Conservation (phyloP, 1,139 yeast species). For the Suhomyces anneliseae region DNA sequence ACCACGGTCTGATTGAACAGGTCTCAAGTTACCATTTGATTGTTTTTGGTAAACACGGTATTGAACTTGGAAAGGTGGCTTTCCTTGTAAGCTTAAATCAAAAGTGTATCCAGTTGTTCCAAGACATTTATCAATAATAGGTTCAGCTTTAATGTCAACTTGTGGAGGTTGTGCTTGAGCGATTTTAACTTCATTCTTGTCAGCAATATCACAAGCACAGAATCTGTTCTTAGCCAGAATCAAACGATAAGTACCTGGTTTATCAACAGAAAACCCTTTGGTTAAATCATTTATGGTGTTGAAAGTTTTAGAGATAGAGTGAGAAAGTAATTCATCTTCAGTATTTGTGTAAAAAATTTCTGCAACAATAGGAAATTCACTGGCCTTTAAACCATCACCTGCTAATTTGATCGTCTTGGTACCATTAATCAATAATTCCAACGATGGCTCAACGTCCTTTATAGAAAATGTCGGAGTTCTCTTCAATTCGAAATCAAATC, state of each 20-base stretch:
- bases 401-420: slow-evolving; percentile 34
- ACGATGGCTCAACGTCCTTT: slow-evolving; percentile 37
- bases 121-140: slow-evolving; percentile 82
- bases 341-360: slow-evolving; percentile 32
- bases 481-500: slow-evolving; percentile 61
- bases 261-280: slow-evolving; percentile 40
- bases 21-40: slow-evolving; percentile 32
- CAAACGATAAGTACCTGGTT: slow-evolving; percentile 66
- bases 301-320: slow-evolving; percentile 38
- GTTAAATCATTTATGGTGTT: slow-evolving; percentile 28
- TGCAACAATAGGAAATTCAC: slow-evolving; percentile 52
- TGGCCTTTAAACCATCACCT: slow-evolving; percentile 21
- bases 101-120: slow-evolving; percentile 83
- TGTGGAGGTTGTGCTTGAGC: slow-evolving; percentile 45
- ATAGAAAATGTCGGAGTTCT: slow-evolving; percentile 54
- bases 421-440: slow-evolving; percentile 44
- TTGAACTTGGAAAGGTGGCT: slow-evolving; percentile 74
- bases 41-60: slow-evolving; percentile 57
- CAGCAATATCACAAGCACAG: slow-evolving; percentile 63
- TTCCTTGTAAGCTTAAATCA: slow-evolving; percentile 71
- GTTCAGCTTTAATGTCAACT: slow-evolving; percentile 52
- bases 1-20: slow-evolving; percentile 36
- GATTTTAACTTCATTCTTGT: slow-evolving; percentile 22
- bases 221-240: slow-evolving; percentile 52
- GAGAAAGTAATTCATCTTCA: slow-evolving; percentile 26